Evolutionary conservation across 2,329 filamentous ascomycete species (phyloP).

Genomic region (Botryosphaeria dothidea): DNA sequence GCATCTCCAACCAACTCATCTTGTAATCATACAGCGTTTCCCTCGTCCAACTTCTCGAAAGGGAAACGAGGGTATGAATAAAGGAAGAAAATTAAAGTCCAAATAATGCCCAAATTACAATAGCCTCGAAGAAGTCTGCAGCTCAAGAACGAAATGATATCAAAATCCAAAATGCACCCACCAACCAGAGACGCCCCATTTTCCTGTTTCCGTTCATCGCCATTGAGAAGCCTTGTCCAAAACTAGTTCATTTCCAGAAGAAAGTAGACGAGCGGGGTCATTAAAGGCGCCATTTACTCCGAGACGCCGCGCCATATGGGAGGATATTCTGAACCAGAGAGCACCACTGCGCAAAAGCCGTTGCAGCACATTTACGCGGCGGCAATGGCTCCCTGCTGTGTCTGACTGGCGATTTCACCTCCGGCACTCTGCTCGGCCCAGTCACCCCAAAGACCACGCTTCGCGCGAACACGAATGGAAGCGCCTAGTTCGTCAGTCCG

Average conservation of each 20-base stretch:
- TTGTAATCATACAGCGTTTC: slow-evolving; percentile 5
- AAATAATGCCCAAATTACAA: background rate
- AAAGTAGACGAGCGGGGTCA: background rate
- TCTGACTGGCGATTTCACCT: slow-evolving; percentile 43
- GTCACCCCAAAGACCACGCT: slow-evolving; percentile 93
- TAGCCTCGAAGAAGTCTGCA: background rate
- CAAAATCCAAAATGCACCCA: background rate
- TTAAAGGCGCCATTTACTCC: background rate
- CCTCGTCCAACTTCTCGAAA: background rate
- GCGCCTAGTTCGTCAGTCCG: slow-evolving; percentile 70
- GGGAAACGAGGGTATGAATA: slow-evolving; percentile 9
- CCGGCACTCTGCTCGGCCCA: slow-evolving; percentile 77
- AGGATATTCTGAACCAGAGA: background rate
- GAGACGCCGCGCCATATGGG: slow-evolving; percentile 4
- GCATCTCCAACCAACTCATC: background rate
- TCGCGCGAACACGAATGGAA: slow-evolving; percentile 80
- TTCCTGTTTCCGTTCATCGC: slow-evolving; percentile 1
- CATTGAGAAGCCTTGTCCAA: background rate
- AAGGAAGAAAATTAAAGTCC: background rate
- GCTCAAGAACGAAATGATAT: background rate
- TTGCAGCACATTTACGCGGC: background rate
- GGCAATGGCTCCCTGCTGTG: slow-evolving; percentile 17
- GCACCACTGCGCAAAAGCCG: background rate
- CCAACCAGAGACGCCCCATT: background rate
- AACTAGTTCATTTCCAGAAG: background rate